Conservation (phyloP, 139 green algal species). For the Yamagishiella unicocca region DNA sequence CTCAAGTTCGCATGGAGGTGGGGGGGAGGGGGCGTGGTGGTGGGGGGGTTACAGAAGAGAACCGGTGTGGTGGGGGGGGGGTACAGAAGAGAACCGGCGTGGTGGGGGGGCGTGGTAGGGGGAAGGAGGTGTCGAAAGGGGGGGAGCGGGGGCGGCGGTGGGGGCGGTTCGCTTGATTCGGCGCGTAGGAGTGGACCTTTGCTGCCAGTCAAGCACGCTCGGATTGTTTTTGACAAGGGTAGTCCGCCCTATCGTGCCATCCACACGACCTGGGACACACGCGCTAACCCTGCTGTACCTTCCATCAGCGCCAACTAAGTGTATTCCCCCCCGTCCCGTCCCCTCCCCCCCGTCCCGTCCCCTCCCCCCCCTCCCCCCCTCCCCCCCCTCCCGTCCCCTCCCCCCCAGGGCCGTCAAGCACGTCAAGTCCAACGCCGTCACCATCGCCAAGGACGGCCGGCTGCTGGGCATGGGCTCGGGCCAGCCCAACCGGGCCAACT, state of each 20-base stretch:
- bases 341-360: not conserved
- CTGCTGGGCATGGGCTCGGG: conserved; percentile 98
- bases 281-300: not conserved
- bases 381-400: not conserved
- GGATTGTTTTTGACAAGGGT: too few relatives aligned
- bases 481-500: conserved; percentile 99
- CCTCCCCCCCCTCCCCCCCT: too few relatives aligned
- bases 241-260: too few relatives aligned
- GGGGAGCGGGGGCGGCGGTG: too few relatives aligned
- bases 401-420: conserved; percentile 90
- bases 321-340: too few relatives aligned
- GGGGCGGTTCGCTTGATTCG: too few relatives aligned
- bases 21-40: not conserved
- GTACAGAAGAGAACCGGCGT: not conserved
- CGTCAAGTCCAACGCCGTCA: conserved; percentile 99
- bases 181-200: too few relatives aligned
- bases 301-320: too few relatives aligned
- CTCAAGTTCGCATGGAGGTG: conserved; percentile 95
- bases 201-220: too few relatives aligned
- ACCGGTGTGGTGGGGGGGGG: not conserved
- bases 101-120: too few relatives aligned
- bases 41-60: not conserved
- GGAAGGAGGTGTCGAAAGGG: too few relatives aligned
- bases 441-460: conserved; percentile 91
- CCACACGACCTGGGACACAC: too few relatives aligned